Evolutionary conservation across 1,284 basidiomycete species (phyloP).

Genomic region (Wallemia mellicola): DNA sequence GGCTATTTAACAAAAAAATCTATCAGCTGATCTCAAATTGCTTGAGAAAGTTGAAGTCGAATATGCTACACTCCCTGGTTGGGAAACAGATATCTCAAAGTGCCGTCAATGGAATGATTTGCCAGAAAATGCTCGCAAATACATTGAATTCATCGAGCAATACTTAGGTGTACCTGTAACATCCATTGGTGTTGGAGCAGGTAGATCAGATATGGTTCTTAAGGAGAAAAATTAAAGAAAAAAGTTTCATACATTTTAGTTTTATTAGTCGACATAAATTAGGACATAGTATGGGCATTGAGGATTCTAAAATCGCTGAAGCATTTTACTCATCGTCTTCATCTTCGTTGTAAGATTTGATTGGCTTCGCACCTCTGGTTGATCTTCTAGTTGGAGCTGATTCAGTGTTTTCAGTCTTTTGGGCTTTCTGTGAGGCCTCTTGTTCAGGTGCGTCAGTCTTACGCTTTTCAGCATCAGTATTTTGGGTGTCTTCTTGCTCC

Average conservation of each 20-base stretch:
- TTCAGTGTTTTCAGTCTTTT: neutral
- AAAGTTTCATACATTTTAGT: neutral
- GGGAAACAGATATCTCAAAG: constrained; percentile 50
- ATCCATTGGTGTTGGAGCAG: constrained; percentile 76
- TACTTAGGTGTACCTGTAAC: constrained; percentile 50
- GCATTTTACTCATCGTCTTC: neutral
- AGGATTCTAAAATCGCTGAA: neutral
- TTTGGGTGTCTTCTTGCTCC: neutral
- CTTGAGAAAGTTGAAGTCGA: constrained; percentile 54
- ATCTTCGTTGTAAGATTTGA: neutral
- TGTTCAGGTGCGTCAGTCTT: neutral
- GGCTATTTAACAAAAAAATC: neutral
- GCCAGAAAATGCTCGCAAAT: constrained; percentile 57
- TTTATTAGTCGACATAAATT: neutral
- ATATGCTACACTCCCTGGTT: constrained; percentile 75
- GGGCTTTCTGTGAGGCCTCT: neutral
- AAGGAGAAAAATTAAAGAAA: neutral
- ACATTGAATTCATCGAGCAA: constrained; percentile 64
- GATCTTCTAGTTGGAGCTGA: neutral
- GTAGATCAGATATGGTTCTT: constrained; percentile 41
- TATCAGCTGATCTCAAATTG: constrained; percentile 48
- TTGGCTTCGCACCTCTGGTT: neutral
- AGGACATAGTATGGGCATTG: neutral
- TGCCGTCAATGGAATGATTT: constrained; percentile 40
- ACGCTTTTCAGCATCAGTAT: neutral